Evolutionary conservation across 768 basidiomycete genomes (phyloP), one percentile per base, ranked within the genome.

Genomic region (Boletellus emodensis): DNA sequence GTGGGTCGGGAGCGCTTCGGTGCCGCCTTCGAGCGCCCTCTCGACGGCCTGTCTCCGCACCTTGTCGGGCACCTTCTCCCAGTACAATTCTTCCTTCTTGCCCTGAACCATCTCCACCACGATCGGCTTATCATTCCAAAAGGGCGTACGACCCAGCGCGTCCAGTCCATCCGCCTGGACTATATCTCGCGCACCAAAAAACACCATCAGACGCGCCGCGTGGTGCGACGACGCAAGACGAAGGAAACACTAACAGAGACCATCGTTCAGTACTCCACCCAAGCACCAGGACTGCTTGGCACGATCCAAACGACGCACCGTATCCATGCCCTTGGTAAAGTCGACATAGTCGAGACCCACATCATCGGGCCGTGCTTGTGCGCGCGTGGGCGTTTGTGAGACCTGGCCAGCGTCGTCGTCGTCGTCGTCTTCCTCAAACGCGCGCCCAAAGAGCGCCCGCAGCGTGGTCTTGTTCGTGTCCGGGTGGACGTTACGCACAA

Each of bases 401-500:
- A 26, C 24, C 24, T 26, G 24, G 24, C 24, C 24, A 4, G 24
- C 24, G 24, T 4, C 6, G 6, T 6, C 15, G 9, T 6, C 15
- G 9, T 30, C 30, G 14, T 15, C 36, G 1, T 46, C 44, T 1
- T 38, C 59, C 17, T 32, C 44, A 39, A 82, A 75, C 2, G 79
- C 74, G 7, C 61, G 62, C 0, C 72, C 59, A 52, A 90, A 83
- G 6, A 89, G 63, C 3, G 71, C 64, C 38, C 81, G 84, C 14
- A 93, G 72, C 0, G 86, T 84, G 0, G 90, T 91, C 65, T 90
- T 91, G 63, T 90, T 93, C 24, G 89, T 88, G 49, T 82, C 81
- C 3, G 79, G 71, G 52, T 90, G 85, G 8, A 92, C 60, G 62
- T 88, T 77, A 38, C 83, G 81, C 6, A 82, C 78, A 61, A 85